Evolutionary conservation across 2,329 filamentous ascomycete genomes (phyloP).

Genomic region (Colletotrichum eleusines): DNA sequence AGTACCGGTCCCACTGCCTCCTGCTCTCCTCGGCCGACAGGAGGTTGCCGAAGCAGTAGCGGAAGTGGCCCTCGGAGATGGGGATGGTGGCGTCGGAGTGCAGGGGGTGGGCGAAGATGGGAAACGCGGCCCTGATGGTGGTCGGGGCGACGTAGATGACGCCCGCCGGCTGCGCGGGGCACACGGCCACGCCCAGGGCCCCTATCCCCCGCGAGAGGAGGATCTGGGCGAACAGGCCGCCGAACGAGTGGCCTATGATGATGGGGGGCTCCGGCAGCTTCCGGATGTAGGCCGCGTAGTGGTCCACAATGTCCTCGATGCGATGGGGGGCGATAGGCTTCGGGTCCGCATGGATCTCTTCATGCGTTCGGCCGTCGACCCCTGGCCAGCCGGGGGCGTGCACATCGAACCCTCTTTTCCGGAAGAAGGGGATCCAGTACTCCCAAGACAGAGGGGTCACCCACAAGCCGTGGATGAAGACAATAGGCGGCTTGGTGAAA

Average conservation of each 20-base stretch:
- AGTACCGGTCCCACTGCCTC: constrained; percentile 42
- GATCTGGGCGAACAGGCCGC: constrained; percentile 44
- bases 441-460: constrained; percentile 46
- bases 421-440: constrained; percentile 42
- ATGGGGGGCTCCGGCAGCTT: constrained; percentile 43
- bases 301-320: constrained; percentile 43
- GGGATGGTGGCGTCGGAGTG: constrained; percentile 39
- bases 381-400: constrained; percentile 45
- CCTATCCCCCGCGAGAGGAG: constrained; percentile 43
- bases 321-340: constrained; percentile 38
- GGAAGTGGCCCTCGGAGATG: constrained; percentile 43
- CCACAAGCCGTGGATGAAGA: constrained; percentile 46
- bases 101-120: constrained; percentile 42
- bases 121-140: constrained; percentile 41
- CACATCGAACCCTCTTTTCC: constrained; percentile 42
- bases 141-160: constrained; percentile 40
- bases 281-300: constrained; percentile 43
- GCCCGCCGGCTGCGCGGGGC: constrained; percentile 43
- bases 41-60: constrained; percentile 45
- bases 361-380: constrained; percentile 42
- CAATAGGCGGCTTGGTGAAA: constrained; percentile 33
- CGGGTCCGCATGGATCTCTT: constrained; percentile 43
- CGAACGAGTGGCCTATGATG: constrained; percentile 45
- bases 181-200: constrained; percentile 40
- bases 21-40: constrained; percentile 38